Percentiles rank a stretch among this genome's conserved stretches.
phyloP scores from a whole-genome alignment of 2,329 filamentous ascomycete genomes.

The Cladophialophora exuberans region DNA sequence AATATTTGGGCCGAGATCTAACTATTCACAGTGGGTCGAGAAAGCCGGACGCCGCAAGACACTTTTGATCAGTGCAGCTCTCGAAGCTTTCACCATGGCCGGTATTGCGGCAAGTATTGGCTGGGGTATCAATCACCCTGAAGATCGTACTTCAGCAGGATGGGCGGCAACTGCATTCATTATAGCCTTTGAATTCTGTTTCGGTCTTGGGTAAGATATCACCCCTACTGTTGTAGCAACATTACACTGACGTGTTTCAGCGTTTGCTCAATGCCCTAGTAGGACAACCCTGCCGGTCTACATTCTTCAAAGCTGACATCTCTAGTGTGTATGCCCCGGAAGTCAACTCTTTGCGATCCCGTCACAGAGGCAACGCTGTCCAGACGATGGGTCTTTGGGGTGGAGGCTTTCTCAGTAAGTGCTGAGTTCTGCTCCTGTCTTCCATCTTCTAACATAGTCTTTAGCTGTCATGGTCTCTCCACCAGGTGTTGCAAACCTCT shows the following conservation, averaged over 20 bases:
- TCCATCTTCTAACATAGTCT: no score
- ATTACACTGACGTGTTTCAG: no score
- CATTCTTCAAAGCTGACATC: no score
- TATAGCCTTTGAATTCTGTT: conserved; percentile 6
- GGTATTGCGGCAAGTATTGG: conserved; percentile 8
- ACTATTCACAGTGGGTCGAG: background rate
- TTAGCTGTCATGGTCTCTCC: conserved; percentile 14
- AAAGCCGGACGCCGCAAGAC: background rate
- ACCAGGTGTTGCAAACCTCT: no score
- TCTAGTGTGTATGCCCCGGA: no score
- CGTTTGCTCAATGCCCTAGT: no score
- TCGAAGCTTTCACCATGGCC: background rate
- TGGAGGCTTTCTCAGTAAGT: background rate
- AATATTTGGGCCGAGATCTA: background rate
- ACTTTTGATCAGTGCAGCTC: background rate
- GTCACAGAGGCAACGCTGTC: conserved; percentile 3
- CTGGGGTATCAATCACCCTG: conserved; percentile 8
- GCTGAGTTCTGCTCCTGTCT: no score
- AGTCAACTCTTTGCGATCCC: conserved; percentile 7
- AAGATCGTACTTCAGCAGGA: background rate
- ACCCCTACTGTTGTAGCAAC: no score
- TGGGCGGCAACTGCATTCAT: conserved; percentile 15
- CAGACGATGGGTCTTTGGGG: conserved; percentile 5
- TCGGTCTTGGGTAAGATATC: conserved; percentile 6
- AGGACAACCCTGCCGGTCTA: no score